Evolutionary conservation across 768 basidiomycete species (phyloP).

Genomic region (Podaxis sp.): DNA sequence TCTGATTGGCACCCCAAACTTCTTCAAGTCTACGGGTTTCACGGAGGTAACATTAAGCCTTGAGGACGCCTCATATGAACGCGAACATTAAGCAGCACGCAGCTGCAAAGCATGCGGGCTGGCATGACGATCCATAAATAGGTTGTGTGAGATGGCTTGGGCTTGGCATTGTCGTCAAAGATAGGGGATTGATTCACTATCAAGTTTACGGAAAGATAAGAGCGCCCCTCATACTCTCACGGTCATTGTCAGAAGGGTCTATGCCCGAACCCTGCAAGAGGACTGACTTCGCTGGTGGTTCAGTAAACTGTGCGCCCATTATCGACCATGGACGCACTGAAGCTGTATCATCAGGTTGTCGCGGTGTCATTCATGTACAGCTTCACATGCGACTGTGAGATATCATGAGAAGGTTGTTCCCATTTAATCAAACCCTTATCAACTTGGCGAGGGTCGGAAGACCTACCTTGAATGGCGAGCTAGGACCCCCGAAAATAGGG

Average conservation of each 20-base stretch:
- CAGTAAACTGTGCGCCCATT: too few relatives aligned
- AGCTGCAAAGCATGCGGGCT: neutral
- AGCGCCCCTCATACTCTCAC: neutral
- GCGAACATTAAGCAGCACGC: neutral
- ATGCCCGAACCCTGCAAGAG: too few relatives aligned
- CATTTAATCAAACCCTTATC: too few relatives aligned
- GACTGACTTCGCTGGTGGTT: too few relatives aligned
- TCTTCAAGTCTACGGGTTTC: neutral
- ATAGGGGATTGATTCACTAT: neutral
- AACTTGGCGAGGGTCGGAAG: neutral
- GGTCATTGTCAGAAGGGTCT: too few relatives aligned
- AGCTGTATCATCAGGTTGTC: too few relatives aligned
- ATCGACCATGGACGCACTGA: too few relatives aligned
- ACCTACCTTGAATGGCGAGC: neutral
- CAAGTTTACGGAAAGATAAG: neutral
- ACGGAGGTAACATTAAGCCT: neutral
- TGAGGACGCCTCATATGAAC: neutral
- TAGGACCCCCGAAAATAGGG: neutral
- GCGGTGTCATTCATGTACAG: too few relatives aligned
- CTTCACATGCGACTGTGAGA: too few relatives aligned
- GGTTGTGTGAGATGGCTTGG: neutral
- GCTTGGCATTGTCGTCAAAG: neutral
- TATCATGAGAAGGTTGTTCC: too few relatives aligned
- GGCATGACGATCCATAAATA: neutral
- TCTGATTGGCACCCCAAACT: neutral